phyloP scores from a whole-genome alignment of 2,329 filamentous ascomycete species.

The Fusarium nelsonii region DNA sequence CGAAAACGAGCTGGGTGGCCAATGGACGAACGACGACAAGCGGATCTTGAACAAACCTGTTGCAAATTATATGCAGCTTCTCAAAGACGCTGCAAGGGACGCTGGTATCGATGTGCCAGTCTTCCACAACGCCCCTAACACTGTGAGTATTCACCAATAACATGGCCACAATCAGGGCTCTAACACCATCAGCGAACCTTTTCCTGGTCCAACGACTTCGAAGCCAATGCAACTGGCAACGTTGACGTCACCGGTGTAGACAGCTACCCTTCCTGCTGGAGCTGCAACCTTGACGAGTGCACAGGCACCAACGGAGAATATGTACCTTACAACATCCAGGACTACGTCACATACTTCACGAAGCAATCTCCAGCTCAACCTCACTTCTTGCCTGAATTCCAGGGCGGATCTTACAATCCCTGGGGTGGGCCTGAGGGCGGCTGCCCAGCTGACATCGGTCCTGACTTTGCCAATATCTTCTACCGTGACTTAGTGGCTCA shows the following conservation, averaged over 20 bases:
- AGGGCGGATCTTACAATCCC: slow-evolving; percentile 63
- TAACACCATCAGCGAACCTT: slow-evolving; percentile 26
- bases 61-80: slow-evolving; percentile 68
- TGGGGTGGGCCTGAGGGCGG: slow-evolving; percentile 71
- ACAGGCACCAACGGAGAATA: slow-evolving; percentile 70
- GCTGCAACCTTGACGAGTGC: slow-evolving; percentile 71
- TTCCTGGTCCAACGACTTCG: slow-evolving; percentile 72
- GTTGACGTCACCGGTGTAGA: slow-evolving; percentile 67
- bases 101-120: slow-evolving; percentile 70
- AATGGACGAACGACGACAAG: slow-evolving; percentile 57
- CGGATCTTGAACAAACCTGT: slow-evolving; percentile 62
- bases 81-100: slow-evolving; percentile 65
- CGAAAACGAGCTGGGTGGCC: slow-evolving; percentile 66
- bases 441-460: slow-evolving; percentile 65
- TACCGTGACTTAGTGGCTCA: slow-evolving; percentile 73
- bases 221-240: slow-evolving; percentile 65
- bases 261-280: slow-evolving; percentile 70
- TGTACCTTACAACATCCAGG: slow-evolving; percentile 60
- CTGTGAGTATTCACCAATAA: slow-evolving; percentile 52
- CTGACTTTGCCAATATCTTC: slow-evolving; percentile 73
- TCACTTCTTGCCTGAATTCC: slow-evolving; percentile 47
- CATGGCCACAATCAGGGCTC: slow-evolving; percentile 37
- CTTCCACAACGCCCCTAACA: slow-evolving; percentile 70
- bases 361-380: slow-evolving; percentile 43
- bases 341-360: slow-evolving; percentile 51